A percentile compares a stretch with the other conserved stretches of the same genome.
Evolutionary conservation across 768 basidiomycete genomes (phyloP).

Genomic region (Serpula lacrymans): DNA sequence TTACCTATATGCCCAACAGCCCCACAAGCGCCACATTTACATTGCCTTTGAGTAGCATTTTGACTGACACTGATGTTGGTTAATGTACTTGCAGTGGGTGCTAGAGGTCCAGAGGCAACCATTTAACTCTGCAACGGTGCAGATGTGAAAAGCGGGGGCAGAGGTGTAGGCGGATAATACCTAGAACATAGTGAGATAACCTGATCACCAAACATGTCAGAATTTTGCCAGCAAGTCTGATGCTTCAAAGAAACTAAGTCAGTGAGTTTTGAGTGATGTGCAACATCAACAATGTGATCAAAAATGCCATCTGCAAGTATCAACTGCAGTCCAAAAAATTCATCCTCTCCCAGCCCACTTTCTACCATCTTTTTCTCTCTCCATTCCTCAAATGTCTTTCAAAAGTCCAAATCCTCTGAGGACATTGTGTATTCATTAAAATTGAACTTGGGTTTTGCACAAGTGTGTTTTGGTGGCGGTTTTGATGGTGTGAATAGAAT

Average conservation of each 20-base stretch:
- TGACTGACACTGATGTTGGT: slow-evolving; percentile 4
- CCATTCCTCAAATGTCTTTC: slow-evolving; percentile 7
- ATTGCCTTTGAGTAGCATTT: slow-evolving; percentile 1
- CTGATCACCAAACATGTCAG: not conserved
- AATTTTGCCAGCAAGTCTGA: slow-evolving; percentile 16
- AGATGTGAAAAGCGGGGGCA: not conserved
- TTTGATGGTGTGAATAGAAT: no score
- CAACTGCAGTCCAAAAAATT: slow-evolving; percentile 6
- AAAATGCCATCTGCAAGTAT: slow-evolving; percentile 13
- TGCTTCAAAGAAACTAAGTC: slow-evolving; percentile 5
- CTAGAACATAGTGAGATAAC: not conserved
- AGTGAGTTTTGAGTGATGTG: slow-evolving; percentile 15
- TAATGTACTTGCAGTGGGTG: no score
- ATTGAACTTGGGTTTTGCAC: no score
- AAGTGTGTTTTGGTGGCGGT: not conserved
- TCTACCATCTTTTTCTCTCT: slow-evolving; percentile 1
- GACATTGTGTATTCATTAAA: slow-evolving; percentile 3
- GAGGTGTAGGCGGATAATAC: not conserved
- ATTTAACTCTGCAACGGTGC: slow-evolving; percentile 2
- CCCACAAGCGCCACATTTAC: no score
- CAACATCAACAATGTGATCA: slow-evolving; percentile 18
- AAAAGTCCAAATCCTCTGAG: slow-evolving; percentile 2
- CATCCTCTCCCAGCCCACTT: not conserved
- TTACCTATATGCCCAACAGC: no score
- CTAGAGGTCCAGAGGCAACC: no score